Conservation (phyloP, 345 rosid genomes). For the Salix udensis region DNA sequence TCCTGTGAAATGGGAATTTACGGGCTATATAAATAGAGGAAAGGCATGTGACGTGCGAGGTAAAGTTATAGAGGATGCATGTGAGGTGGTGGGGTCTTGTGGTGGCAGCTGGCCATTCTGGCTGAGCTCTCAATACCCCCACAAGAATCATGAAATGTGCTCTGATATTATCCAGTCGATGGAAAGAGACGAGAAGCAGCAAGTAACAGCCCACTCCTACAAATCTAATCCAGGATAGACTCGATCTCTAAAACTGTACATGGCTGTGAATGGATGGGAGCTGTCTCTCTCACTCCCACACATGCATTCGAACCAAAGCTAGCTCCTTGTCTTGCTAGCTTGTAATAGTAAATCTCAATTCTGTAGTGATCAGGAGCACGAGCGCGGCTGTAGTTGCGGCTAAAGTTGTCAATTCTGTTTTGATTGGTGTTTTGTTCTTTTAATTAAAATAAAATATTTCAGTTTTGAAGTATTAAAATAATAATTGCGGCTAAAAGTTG, state of each 20-base stretch:
- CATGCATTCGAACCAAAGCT: not conserved
- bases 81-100: slow-evolving; percentile 47
- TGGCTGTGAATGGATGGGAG: slow-evolving; percentile 32
- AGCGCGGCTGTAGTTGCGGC: no score
- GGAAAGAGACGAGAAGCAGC: slow-evolving; percentile 26
- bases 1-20: slow-evolving; percentile 12
- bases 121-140: slow-evolving; percentile 27
- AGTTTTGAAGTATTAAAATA: no score
- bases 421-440: no score
- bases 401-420: no score
- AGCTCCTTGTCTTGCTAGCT: slow-evolving; percentile 10
- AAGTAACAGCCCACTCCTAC: slow-evolving; percentile 31
- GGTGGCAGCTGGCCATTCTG: slow-evolving; percentile 49
- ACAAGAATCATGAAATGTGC: slow-evolving; percentile 37
- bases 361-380: no score
- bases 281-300: slow-evolving; percentile 3
- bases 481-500: no score
- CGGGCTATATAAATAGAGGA: slow-evolving; percentile 36
- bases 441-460: no score
- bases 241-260: slow-evolving; percentile 17
- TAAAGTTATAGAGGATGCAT: slow-evolving; percentile 29
- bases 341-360: not conserved
- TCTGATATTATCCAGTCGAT: slow-evolving; percentile 44
- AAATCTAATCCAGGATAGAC: slow-evolving; percentile 40
- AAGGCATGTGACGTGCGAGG: slow-evolving; percentile 5